Evolutionary conservation across 306 rosid species (phyloP).

Genomic region (Dalbergia cultrata): DNA sequence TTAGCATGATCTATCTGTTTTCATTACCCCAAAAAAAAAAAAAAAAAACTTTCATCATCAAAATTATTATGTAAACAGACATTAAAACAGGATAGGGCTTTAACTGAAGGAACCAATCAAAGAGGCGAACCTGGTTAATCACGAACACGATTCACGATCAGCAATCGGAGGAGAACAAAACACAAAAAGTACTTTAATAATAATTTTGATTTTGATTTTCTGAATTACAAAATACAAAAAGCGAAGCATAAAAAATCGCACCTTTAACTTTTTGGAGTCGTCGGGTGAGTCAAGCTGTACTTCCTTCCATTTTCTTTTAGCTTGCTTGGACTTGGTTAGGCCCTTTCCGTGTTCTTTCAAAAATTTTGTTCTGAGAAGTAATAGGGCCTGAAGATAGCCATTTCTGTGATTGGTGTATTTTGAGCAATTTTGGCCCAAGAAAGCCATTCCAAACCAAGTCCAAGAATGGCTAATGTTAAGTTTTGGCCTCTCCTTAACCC

Average conservation of each 20-base stretch:
- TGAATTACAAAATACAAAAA: background rate
- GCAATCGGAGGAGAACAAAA: background rate
- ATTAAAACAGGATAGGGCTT: background rate
- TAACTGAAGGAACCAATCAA: background rate
- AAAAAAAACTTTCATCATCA: background rate
- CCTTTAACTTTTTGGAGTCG: background rate
- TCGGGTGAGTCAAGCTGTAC: background rate
- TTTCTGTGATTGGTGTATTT: no score
- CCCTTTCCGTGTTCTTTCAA: background rate
- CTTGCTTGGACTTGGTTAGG: no score
- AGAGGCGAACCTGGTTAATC: background rate
- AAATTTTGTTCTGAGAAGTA: background rate
- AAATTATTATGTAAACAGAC: background rate
- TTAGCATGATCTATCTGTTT: background rate
- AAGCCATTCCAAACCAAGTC: no score
- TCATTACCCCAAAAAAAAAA: background rate
- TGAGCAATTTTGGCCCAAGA: background rate
- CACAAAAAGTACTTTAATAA: background rate
- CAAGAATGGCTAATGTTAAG: no score
- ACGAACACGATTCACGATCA: background rate
- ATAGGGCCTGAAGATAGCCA: background rate
- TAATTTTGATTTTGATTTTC: background rate
- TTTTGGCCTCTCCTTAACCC: no score
- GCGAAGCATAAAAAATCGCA: background rate
- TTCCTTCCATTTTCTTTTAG: background rate